These are phyloP conservation scores for Niebla homalea DNA, from an alignment of 495 filamentous ascomycete genomes.

Conservation along the genomic window DNA sequence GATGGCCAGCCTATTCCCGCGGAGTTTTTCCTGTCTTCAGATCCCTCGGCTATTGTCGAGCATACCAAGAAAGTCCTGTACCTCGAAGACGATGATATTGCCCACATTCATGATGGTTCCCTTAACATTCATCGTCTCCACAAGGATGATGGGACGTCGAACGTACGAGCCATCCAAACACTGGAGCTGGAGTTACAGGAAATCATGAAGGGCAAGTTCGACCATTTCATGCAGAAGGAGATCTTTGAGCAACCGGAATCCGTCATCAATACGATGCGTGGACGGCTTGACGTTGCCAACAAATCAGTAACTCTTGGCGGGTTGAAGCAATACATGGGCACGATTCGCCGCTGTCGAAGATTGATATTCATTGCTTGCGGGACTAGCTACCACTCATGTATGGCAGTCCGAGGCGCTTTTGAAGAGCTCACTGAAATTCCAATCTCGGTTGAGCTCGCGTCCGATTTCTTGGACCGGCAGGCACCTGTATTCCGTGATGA, in stretches of 20 bases:
- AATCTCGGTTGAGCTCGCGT: slow-evolving; percentile 91
- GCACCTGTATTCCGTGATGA: slow-evolving; percentile 99
- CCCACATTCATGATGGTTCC: slow-evolving; percentile 96
- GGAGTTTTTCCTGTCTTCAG: slow-evolving; percentile 96
- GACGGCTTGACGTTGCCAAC: slow-evolving; percentile 83
- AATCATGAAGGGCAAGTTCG: slow-evolving; percentile 99
- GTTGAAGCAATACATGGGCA: slow-evolving; percentile 86
- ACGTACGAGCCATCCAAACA: slow-evolving; percentile 94
- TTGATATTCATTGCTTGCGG: slow-evolving; percentile 98
- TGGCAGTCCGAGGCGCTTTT: slow-evolving; percentile 95
- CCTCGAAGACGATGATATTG: slow-evolving; percentile 97
- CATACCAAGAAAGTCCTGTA: slow-evolving; percentile 99
- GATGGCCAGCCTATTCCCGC: slow-evolving; percentile 95
- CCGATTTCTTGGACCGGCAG: slow-evolving; percentile 93
- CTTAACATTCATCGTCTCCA: slow-evolving; percentile 96
- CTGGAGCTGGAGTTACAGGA: slow-evolving; percentile 97
- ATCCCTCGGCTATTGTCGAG: slow-evolving; percentile 95
- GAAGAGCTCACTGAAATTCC: slow-evolving; percentile 98
- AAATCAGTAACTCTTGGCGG: slow-evolving; percentile 92
- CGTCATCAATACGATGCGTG: slow-evolving; percentile 98
- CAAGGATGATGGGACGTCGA: slow-evolving; percentile 92
- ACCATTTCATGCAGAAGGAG: slow-evolving; percentile 99
- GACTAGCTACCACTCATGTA: slow-evolving; percentile 96
- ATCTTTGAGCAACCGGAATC: slow-evolving; percentile 99
- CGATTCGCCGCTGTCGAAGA: slow-evolving; percentile 87